Percentiles rank a stretch among this genome's conserved stretches.
Evolutionary conservation across 2,329 filamentous ascomycete species (phyloP).

Genomic region (Rugonectria rugulosa): DNA sequence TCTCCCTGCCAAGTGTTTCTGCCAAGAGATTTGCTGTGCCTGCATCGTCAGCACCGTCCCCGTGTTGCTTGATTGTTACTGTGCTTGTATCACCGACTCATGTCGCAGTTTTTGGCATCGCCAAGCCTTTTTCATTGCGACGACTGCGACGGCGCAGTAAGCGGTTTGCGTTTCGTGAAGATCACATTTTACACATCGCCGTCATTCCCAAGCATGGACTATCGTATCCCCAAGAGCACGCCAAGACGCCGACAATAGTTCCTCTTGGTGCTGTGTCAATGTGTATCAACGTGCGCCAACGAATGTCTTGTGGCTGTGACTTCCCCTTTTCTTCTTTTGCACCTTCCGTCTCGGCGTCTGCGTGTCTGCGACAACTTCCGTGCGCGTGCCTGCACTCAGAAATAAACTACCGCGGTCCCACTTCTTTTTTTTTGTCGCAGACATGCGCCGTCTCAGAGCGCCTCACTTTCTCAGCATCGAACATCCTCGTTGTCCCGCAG

Average conservation of each 20-base stretch:
- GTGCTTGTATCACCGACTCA: slow-evolving; percentile 20
- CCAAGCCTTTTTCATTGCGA: slow-evolving; percentile 17
- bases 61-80: slow-evolving; percentile 4
- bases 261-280: too few relatives aligned
- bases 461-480: background rate
- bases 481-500: slow-evolving; percentile 4
- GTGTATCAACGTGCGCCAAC: too few relatives aligned
- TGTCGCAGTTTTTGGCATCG: slow-evolving; percentile 15
- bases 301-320: too few relatives aligned
- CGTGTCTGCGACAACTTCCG: background rate
- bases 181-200: slow-evolving; percentile 9
- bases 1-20: background rate
- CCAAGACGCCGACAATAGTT: slow-evolving; percentile 8
- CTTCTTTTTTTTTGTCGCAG: too few relatives aligned
- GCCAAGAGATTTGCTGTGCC: background rate
- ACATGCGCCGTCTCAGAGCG: background rate
- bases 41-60: slow-evolving; percentile 6
- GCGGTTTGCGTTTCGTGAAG: slow-evolving; percentile 11
- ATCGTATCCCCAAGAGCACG: background rate
- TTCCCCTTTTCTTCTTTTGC: too few relatives aligned
- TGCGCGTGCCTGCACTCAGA: slow-evolving; percentile 9
- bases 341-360: too few relatives aligned
- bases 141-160: slow-evolving; percentile 6
- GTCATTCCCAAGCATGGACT: too few relatives aligned
- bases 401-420: slow-evolving; percentile 13